A percentile compares a stretch with the other conserved stretches of the same genome.
Conservation (phyloP, 176 grass and related monocot genomes). For the Phoenix roebelenii region DNA sequence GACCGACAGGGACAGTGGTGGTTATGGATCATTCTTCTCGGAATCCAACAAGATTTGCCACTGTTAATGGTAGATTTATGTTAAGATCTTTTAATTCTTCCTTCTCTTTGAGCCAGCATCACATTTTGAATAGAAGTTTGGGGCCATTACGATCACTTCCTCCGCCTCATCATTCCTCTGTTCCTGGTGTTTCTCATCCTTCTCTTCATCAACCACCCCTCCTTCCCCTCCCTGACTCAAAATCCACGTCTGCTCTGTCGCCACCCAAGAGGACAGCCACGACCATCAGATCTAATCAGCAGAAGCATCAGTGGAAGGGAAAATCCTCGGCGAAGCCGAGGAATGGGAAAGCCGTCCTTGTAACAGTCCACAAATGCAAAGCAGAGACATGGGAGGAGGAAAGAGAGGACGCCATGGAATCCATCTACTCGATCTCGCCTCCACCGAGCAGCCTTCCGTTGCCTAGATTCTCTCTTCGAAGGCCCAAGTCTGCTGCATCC, state of each 20-base stretch:
- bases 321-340: too few species aligned
- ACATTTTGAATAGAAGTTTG: too few species aligned
- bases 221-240: constrained; percentile 32
- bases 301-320: too few species aligned
- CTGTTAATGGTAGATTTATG: constrained; percentile 5
- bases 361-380: too few species aligned
- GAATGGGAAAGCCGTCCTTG: too few species aligned
- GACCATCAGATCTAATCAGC: too few species aligned
- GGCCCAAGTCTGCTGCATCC: constrained; percentile 26
- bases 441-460: constrained; percentile 77
- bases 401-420: constrained; percentile 25
- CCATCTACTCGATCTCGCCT: constrained; percentile 55
- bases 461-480: constrained; percentile 44
- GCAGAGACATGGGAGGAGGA: background rate
- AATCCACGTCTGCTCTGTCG: too few species aligned
- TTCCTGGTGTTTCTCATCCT: too few species aligned
- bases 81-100: constrained; percentile 33
- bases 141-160: too few species aligned
- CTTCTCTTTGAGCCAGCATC: background rate
- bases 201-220: constrained; percentile 31
- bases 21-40: constrained; percentile 13
- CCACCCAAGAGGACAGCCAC: too few species aligned
- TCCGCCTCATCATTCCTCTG: too few species aligned
- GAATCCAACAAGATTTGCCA: too few species aligned
- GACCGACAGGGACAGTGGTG: constrained; percentile 17